Percentiles rank a stretch among this genome's conserved stretches.
Evolutionary conservation across 306 rosid genomes (phyloP).

Genomic region (Pterocarpus santalinus): DNA sequence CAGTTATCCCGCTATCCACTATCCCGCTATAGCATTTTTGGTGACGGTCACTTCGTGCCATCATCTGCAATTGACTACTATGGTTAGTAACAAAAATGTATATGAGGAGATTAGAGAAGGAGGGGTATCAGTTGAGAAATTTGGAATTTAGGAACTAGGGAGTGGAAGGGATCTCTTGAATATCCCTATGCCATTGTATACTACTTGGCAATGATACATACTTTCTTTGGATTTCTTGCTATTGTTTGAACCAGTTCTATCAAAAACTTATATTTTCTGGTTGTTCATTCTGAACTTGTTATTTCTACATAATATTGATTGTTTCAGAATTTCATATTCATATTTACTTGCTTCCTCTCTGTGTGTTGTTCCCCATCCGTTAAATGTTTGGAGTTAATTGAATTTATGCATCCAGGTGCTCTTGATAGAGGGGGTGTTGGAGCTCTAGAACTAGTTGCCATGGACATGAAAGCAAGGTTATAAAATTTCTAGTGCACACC

Average conservation of each 20-base stretch:
- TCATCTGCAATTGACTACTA: too few species aligned
- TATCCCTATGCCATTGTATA: too few species aligned
- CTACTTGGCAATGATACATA: neutral
- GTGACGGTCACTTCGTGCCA: too few species aligned
- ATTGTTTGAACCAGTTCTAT: neutral
- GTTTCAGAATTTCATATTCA: constrained; percentile 27
- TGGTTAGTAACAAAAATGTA: too few species aligned
- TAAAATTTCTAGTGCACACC: constrained; percentile 31
- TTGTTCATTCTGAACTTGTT: constrained; percentile 16
- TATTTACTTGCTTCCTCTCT: neutral
- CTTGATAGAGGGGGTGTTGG: constrained; percentile 98
- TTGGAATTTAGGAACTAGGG: too few species aligned
- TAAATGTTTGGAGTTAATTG: constrained; percentile 21
- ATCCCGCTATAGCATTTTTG: too few species aligned
- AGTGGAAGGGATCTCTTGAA: too few species aligned
- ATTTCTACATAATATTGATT: neutral
- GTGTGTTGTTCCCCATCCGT: neutral
- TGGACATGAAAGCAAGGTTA: constrained; percentile 99
- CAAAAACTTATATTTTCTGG: neutral
- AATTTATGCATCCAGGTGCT: constrained; percentile 67
- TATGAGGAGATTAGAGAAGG: too few species aligned
- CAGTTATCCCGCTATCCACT: too few species aligned
- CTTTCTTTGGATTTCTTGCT: neutral
- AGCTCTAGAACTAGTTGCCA: constrained; percentile 99
- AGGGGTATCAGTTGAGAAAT: too few species aligned